Evolutionary conservation across 768 basidiomycete species (phyloP).

Genomic region (Mycena crocata): DNA sequence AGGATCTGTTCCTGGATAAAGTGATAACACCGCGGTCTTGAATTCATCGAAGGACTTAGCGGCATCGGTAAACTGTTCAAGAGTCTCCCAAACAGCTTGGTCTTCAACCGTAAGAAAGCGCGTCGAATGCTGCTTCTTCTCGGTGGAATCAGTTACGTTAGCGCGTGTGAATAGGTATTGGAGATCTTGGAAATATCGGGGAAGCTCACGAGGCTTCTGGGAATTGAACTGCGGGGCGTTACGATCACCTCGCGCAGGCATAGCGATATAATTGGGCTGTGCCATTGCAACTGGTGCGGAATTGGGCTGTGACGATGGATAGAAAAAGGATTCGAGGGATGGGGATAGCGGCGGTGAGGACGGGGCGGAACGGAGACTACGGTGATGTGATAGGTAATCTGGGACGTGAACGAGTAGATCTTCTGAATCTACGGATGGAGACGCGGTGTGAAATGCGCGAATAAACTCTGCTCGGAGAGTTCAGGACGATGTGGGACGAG

Average conservation of each 20-base stretch:
- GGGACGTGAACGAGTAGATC: no score
- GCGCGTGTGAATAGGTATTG: slow-evolving; percentile 19
- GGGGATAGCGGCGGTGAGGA: not conserved
- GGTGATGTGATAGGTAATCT: no score
- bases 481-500: slow-evolving; percentile 1
- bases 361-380: no score
- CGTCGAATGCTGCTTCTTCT: slow-evolving; percentile 32
- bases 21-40: slow-evolving; percentile 31
- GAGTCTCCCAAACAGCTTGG: slow-evolving; percentile 32
- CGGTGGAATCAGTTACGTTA: slow-evolving; percentile 10
- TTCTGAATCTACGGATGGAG: no score
- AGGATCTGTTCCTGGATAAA: slow-evolving; percentile 36
- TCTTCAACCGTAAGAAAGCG: slow-evolving; percentile 25
- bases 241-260: slow-evolving; percentile 13
- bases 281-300: not conserved
- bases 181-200: slow-evolving; percentile 31
- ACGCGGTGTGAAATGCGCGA: not conserved
- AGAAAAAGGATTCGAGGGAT: not conserved
- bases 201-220: slow-evolving; percentile 27
- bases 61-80: slow-evolving; percentile 23
- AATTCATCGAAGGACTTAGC: slow-evolving; percentile 35
- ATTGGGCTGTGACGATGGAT: not conserved
- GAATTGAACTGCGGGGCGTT: slow-evolving; percentile 23
- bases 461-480: not conserved
- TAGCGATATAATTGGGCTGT: no score